Evolutionary conservation across 1,284 basidiomycete species (phyloP), one percentile per base, ranked within the genome.

Genomic region (Rugiboletus extremiorientalis): DNA sequence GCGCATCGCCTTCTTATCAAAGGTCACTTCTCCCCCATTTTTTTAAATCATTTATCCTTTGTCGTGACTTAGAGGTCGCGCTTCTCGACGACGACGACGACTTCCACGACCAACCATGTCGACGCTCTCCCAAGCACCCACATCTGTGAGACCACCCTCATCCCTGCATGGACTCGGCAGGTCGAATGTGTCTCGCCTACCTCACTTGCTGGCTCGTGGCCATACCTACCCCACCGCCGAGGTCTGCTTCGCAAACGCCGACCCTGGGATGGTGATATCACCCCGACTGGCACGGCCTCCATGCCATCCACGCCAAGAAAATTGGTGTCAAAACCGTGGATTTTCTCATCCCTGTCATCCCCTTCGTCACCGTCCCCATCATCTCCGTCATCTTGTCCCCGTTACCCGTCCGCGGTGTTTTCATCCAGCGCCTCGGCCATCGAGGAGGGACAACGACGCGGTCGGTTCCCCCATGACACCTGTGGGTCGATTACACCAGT

Each of bases 31-130:
- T 2, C 28, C n/a, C 22, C 38, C 16, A 12, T 45, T 42, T 22
- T 33, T 28, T 25, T n/a, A 47, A 18, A 30, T 31, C 28, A 23
- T 28, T 37, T 40, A 49, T 45, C 25, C 20, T 30, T 28, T 23
- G 12, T 34, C 37, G 30, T 42, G 20, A 15, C 33, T 16, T 31
- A 82, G 82, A 72, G 65, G 54, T 83, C 82, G 7, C 73, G 76
- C 6, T 83, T 83, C 62, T 83, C 82, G 23, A 74, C 76, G 23
- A 79, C 81, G 37, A 81, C 81, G 8, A 79, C 77, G n/a, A n/a
- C n/a, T 2, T 80, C 81, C 15, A 82, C 81, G 1, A 79, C 78
- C 27, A 73, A 76, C 53, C 79, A 78, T 59, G 66, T 81, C 50
- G 74, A 77, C 27, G 28, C 54, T 8, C 22, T 43, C 18, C 60